phyloP scores from a whole-genome alignment of 23 red algal genomes.

The Agarophyton chilense region DNA sequence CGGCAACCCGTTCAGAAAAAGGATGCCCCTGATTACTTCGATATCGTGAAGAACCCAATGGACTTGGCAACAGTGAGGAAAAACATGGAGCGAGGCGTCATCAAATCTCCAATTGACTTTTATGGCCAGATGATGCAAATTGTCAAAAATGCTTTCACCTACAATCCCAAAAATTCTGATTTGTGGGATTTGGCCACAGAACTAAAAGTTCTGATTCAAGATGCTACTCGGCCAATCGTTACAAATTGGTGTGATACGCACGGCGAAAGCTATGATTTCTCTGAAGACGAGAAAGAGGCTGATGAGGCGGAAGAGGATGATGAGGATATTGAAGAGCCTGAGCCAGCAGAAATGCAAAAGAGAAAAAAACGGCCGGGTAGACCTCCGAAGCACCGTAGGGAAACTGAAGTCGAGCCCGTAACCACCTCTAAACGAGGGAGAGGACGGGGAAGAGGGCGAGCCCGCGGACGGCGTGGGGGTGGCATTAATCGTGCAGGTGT shows the following conservation, averaged over 20 bases:
- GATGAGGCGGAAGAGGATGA: background rate
- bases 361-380: slow-evolving; percentile 5
- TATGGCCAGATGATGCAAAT: slow-evolving; percentile 59
- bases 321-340: background rate
- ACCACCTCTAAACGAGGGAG: slow-evolving; percentile 8
- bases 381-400: slow-evolving; percentile 16
- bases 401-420: background rate
- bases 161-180: slow-evolving; percentile 70
- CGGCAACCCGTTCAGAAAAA: slow-evolving; percentile 80
- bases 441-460: slow-evolving; percentile 30
- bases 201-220: slow-evolving; percentile 27
- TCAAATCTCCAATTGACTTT: slow-evolving; percentile 68
- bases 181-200: slow-evolving; percentile 74
- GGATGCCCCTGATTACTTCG: slow-evolving; percentile 94
- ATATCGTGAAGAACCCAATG: slow-evolving; percentile 84
- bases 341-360: background rate
- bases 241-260: slow-evolving; percentile 22
- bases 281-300: slow-evolving; percentile 25
- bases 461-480: slow-evolving; percentile 20
- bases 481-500: background rate
- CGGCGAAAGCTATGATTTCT: slow-evolving; percentile 10
- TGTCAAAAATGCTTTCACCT: slow-evolving; percentile 76
- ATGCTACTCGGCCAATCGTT: slow-evolving; percentile 34
- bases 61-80: slow-evolving; percentile 75
- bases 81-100: slow-evolving; percentile 53